Conservation (phyloP, 169 alveolate species). For the Plasmodium relictum region DNA sequence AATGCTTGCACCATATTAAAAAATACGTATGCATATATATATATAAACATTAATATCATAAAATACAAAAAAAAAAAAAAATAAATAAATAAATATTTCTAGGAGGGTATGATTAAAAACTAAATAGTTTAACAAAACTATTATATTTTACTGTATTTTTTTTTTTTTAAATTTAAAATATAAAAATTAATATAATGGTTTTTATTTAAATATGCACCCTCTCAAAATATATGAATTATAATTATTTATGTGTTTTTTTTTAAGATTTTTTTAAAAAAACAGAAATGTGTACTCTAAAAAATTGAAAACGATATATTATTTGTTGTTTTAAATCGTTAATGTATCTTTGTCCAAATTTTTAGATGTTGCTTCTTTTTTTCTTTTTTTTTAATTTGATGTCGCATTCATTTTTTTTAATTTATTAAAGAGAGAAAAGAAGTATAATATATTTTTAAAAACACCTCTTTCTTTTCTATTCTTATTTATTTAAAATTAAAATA, state of each 20-base stretch:
- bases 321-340: conserved; percentile 62
- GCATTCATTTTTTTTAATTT: conserved; percentile 13
- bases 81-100: conserved; percentile 31
- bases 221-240: conserved; percentile 27
- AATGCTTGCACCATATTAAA: conserved; percentile 57
- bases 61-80: conserved; percentile 29
- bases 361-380: conserved; percentile 41
- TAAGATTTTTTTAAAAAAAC: conserved; percentile 6
- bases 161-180: conserved; percentile 14
- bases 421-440: conserved; percentile 4
- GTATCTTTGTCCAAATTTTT: conserved; percentile 33
- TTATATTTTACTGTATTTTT: conserved; percentile 33
- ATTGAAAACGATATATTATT: conserved; percentile 28
- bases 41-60: conserved; percentile 32
- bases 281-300: conserved; percentile 41
- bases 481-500: too few relatives aligned
- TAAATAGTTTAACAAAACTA: conserved; percentile 15
- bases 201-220: conserved; percentile 62
- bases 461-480: not conserved
- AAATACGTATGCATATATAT: conserved; percentile 57
- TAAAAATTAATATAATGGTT: conserved; percentile 17
- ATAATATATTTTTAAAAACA: not conserved
- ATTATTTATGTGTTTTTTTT: conserved; percentile 14
- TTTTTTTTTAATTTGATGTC: conserved; percentile 24
- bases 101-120: conserved; percentile 34